Base-by-base conservation (phyloP, 768 basidiomycete species). In the Russula griseocarnosa region DNA sequence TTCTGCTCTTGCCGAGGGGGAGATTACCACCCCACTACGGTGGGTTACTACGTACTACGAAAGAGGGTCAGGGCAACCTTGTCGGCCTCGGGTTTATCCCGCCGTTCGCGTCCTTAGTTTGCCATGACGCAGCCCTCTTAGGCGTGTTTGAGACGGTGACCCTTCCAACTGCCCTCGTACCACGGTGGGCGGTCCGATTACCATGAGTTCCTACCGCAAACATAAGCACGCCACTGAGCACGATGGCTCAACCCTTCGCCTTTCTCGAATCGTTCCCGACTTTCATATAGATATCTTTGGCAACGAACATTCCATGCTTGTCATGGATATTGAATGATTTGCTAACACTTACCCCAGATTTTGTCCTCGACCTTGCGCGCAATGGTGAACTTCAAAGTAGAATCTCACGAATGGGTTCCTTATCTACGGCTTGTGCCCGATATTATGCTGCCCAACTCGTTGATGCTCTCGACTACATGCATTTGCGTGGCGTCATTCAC, bases 401-500 rank as follows among this genome's bases (percentile, higher is more conserved):
- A 36, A 84, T 92, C 67, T 82, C 83, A 5, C 82, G 81, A 55
- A 77, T 92, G 63, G 97, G 97, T n/a, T 98, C 97, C 0, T 77
- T 99, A 47, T 92, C 91, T 26, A 73, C 88, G 7, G 69, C 76
- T 6, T 95, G 91, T 59, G 82, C 90, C 0, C 82, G 86, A 47
- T 90, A 91, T 73, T 98, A 98, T 72, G 80, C 89, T 1, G 95
- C 96, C 0, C 94, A 97, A 70, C 81, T 98, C 47, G 81, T 94
- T 46, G 92, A 94, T 68, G 89, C 94, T 0, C 77, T 98, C 63
- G 85, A 85, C 52, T 96, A 88, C 75, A 96, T 99, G 83, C 97
- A 98, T 73, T 79, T 81, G 58, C 89, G 88, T 69, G 90, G 90
- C 6, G 86, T 99, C 58, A 86, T 95, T 51, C 97, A 99, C 71